Percentiles rank a stretch among this genome's conserved stretches.
Conservation (phyloP, 2,329 filamentous ascomycete genomes). For the Stagonosporopsis rhizophila region DNA sequence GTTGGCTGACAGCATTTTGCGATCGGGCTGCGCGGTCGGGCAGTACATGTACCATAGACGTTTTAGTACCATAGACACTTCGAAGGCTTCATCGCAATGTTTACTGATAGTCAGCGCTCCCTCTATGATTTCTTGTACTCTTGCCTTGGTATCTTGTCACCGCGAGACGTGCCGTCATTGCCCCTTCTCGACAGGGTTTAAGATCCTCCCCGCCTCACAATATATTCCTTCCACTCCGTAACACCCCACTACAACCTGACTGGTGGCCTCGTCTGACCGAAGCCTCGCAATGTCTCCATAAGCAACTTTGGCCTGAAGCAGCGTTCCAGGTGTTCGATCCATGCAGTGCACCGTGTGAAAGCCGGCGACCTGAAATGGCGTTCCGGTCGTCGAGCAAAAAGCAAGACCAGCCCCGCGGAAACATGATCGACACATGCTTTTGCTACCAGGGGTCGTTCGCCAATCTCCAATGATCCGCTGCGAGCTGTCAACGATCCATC, state of each 20-base stretch:
- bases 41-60: constrained; percentile 33
- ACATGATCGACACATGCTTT: constrained; percentile 22
- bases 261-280: constrained; percentile 2
- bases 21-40: constrained; percentile 29
- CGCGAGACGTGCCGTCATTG: constrained; percentile 1
- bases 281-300: constrained; percentile 7
- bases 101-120: not conserved
- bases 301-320: not conserved
- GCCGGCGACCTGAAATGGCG: constrained; percentile 14
- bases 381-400: constrained; percentile 7
- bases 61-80: constrained; percentile 28
- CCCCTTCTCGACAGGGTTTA: constrained; percentile 15
- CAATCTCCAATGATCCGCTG: constrained; percentile 21
- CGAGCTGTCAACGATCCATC: constrained; percentile 15
- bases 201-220: constrained; percentile 19
- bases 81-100: constrained; percentile 23
- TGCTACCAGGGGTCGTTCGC: constrained; percentile 16
- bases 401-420: constrained; percentile 14
- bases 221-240: not conserved
- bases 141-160: not conserved
- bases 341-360: constrained; percentile 2
- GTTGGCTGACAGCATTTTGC: constrained; percentile 16
- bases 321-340: not conserved
- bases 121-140: not conserved
- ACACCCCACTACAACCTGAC: not conserved